Conservation (phyloP, 495 filamentous ascomycete species). For the Aspergillus saccharolyticus region DNA sequence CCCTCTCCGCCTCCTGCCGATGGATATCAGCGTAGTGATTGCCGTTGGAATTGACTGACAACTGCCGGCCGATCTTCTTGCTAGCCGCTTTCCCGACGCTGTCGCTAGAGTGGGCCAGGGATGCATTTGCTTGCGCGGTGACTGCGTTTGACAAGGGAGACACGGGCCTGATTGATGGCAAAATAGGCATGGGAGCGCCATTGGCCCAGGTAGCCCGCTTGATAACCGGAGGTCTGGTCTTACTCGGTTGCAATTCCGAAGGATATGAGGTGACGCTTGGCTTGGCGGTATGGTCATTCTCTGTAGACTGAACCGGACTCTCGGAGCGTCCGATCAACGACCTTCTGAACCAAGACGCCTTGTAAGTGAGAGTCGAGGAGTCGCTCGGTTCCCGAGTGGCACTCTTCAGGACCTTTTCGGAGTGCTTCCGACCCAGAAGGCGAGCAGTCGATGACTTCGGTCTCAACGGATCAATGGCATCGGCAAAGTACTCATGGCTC, state of each 20-base stretch:
- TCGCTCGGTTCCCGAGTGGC: constrained; percentile 61
- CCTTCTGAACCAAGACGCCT: constrained; percentile 93
- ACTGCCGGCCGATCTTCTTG: constrained; percentile 93
- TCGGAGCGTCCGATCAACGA: constrained; percentile 74
- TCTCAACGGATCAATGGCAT: constrained; percentile 86
- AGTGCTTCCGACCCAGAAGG: constrained; percentile 80
- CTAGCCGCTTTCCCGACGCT: constrained; percentile 53
- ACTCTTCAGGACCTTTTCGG: constrained; percentile 61
- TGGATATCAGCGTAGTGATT: constrained; percentile 87
- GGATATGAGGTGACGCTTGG: constrained; percentile 50
- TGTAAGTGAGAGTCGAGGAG: constrained; percentile 65
- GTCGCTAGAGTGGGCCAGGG: constrained; percentile 26
- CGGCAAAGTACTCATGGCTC: constrained; percentile 91
- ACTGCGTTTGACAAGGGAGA: constrained; percentile 90
- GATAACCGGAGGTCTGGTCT: constrained; percentile 53
- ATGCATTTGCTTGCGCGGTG: constrained; percentile 72
- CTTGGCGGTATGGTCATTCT: constrained; percentile 30
- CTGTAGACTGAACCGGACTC: constrained; percentile 44
- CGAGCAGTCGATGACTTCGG: constrained; percentile 87
- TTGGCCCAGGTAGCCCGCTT: constrained; percentile 90
- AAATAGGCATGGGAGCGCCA: constrained; percentile 92
- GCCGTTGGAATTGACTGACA: constrained; percentile 90
- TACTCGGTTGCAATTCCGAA: constrained; percentile 48
- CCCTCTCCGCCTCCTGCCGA: constrained; percentile 85
- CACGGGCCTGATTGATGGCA: constrained; percentile 92